phyloP scores from a whole-genome alignment of 495 filamentous ascomycete genomes.

The Penicillium bialowiezense region DNA sequence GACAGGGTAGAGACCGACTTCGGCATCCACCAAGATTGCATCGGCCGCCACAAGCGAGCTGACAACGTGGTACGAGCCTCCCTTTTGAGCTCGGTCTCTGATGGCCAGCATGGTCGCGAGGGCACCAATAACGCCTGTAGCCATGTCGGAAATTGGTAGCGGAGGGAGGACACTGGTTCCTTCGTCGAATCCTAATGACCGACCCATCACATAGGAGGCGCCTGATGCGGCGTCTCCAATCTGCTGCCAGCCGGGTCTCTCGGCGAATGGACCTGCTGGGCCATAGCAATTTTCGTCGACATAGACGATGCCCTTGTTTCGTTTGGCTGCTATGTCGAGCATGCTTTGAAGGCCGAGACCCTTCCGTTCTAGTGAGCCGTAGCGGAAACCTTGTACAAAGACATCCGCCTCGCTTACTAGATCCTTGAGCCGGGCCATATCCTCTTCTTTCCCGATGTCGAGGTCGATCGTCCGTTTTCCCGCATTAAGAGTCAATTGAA shows the following conservation, averaged over 20 bases:
- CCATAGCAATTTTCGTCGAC: conserved; percentile 67
- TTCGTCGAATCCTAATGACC: conserved; percentile 58
- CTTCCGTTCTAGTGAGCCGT: conserved; percentile 46
- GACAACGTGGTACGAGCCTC: conserved; percentile 27
- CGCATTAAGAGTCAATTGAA: conserved; percentile 42
- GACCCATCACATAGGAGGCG: conserved; percentile 14
- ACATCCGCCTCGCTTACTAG: conserved; percentile 54
- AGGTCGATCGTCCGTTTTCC: conserved; percentile 56
- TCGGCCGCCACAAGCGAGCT: conserved; percentile 28
- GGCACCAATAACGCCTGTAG: conserved; percentile 56
- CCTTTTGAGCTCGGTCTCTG: conserved; percentile 21
- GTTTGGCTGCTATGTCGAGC: conserved; percentile 40
- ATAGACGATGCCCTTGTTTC: conserved; percentile 59
- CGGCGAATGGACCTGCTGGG: conserved; percentile 26
- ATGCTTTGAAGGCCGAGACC: conserved; percentile 50
- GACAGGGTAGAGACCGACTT: conserved; percentile 24
- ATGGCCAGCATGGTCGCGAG: conserved; percentile 50
- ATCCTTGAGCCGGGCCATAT: conserved; percentile 35
- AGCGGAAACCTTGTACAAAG: conserved; percentile 57
- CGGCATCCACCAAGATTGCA: conserved; percentile 12
- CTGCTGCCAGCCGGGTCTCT: conserved; percentile 46
- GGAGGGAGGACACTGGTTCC: conserved; percentile 62
- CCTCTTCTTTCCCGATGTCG: conserved; percentile 44
- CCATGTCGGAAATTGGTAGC: conserved; percentile 71
- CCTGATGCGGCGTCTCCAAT: conserved; percentile 40